phyloP scores from a whole-genome alignment of 305 asterid species.

The Fraxinus sp. region DNA sequence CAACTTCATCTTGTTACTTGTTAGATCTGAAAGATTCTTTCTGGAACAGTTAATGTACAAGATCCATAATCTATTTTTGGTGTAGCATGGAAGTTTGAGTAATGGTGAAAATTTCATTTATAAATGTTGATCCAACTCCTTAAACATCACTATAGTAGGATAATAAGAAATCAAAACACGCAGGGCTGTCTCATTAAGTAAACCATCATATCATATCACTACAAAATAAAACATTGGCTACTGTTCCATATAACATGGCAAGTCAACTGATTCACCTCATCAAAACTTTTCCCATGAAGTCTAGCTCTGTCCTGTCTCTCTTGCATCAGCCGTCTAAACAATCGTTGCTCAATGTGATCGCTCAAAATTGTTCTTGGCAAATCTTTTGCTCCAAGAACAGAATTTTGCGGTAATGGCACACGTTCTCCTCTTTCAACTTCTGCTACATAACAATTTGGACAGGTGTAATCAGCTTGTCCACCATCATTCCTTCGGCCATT shows the following conservation, averaged over 20 bases:
- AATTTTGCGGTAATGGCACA: slow-evolving; percentile 74
- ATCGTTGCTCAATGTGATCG: slow-evolving; percentile 84
- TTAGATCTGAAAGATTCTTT: neutral
- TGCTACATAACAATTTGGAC: slow-evolving; percentile 87
- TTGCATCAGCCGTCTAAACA: slow-evolving; percentile 63
- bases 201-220: neutral
- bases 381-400: slow-evolving; percentile 97
- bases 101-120: neutral
- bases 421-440: slow-evolving; percentile 94
- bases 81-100: neutral
- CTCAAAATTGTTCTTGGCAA: slow-evolving; percentile 87
- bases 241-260: slow-evolving; percentile 2
- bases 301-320: slow-evolving; percentile 87
- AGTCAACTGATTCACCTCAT: slow-evolving; percentile 65
- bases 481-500: slow-evolving; percentile 97
- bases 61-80: neutral
- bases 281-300: slow-evolving; percentile 66
- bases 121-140: neutral
- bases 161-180: neutral
- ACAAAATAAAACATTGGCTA: slow-evolving; percentile 11
- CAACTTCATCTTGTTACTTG: neutral
- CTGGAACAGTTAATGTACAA: neutral
- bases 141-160: neutral
- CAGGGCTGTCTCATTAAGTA: neutral
- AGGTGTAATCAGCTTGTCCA: slow-evolving; percentile 97